Evolutionary conservation across 2,329 filamentous ascomycete species (phyloP).

Genomic region (Chrysoporthe deuterocubensis): DNA sequence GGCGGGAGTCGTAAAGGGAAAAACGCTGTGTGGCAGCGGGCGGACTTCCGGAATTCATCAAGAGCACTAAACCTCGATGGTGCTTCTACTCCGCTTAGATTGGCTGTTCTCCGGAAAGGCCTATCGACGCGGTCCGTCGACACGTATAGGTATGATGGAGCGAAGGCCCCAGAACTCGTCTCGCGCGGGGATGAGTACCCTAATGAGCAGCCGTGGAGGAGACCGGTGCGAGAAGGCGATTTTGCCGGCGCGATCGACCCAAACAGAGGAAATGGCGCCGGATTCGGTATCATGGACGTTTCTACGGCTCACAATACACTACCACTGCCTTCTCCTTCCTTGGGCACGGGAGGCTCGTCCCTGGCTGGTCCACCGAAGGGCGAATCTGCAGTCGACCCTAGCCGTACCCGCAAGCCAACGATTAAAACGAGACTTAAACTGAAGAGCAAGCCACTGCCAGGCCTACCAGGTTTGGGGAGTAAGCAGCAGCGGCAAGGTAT

Average conservation of each 20-base stretch:
- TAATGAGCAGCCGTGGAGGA: slow-evolving; percentile 27
- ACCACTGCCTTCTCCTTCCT: neutral
- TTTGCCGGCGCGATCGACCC: slow-evolving; percentile 27
- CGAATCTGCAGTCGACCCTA: neutral
- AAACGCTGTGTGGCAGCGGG: neutral
- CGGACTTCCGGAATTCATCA: neutral
- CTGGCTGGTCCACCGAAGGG: neutral
- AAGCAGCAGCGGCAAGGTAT: slow-evolving; percentile 11
- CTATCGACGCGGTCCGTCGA: too few relatives aligned
- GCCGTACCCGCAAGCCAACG: neutral
- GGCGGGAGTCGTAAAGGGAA: neutral
- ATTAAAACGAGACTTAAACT: slow-evolving; percentile 10
- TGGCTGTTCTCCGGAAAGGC: neutral
- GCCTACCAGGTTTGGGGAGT: slow-evolving; percentile 23
- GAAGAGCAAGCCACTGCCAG: slow-evolving; percentile 22
- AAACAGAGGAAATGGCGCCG: slow-evolving; percentile 23
- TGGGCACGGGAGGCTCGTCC: neutral
- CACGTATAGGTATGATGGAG: neutral
- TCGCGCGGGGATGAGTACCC: slow-evolving; percentile 4
- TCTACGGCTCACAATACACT: neutral
- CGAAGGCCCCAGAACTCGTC: neutral
- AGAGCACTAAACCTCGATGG: slow-evolving; percentile 15
- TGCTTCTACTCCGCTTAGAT: neutral
- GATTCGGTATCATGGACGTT: slow-evolving; percentile 18
- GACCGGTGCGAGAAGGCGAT: slow-evolving; percentile 23